Conservation (phyloP, 106 monocot species). For the Allium fistulosum region DNA sequence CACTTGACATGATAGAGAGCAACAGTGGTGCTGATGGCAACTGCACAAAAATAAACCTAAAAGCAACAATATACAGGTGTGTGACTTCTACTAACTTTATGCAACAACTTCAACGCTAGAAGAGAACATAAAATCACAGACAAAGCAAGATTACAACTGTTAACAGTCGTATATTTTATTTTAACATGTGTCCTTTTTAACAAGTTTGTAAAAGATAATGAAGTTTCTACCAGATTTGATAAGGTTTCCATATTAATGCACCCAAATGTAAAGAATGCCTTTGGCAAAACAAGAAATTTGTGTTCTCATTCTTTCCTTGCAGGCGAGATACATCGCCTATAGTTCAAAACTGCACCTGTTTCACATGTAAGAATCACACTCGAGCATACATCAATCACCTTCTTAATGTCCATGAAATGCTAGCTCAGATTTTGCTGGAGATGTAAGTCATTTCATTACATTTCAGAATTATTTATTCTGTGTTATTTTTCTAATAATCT, state of each 20-base stretch:
- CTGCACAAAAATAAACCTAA: constrained; percentile 79
- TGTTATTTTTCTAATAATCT: not conserved
- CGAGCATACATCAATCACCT: constrained; percentile 92
- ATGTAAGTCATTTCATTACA: constrained; percentile 40
- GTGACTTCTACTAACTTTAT: not conserved
- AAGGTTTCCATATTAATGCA: too few relatives aligned
- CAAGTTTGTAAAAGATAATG: not conserved
- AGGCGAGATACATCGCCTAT: constrained; percentile 79
- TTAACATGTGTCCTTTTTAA: not conserved
- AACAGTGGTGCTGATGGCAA: constrained; percentile 35
- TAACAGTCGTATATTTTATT: not conserved
- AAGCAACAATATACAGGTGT: constrained; percentile 74
- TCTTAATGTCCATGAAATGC: constrained; percentile 93
- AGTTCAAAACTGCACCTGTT: constrained; percentile 35
- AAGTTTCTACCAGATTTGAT: too few relatives aligned
- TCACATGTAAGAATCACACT: constrained; percentile 70
- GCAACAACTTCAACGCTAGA: not conserved
- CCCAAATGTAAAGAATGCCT: too few relatives aligned
- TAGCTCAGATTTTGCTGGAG: constrained; percentile 87
- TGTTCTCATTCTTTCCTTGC: constrained; percentile 7
- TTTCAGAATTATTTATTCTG: not conserved
- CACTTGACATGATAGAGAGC: constrained; percentile 38
- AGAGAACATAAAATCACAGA: not conserved
- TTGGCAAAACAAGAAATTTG: not conserved
- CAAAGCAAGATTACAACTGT: not conserved